phyloP scores from a whole-genome alignment of 1,284 basidiomycete genomes.

The Puccinia horiana region DNA sequence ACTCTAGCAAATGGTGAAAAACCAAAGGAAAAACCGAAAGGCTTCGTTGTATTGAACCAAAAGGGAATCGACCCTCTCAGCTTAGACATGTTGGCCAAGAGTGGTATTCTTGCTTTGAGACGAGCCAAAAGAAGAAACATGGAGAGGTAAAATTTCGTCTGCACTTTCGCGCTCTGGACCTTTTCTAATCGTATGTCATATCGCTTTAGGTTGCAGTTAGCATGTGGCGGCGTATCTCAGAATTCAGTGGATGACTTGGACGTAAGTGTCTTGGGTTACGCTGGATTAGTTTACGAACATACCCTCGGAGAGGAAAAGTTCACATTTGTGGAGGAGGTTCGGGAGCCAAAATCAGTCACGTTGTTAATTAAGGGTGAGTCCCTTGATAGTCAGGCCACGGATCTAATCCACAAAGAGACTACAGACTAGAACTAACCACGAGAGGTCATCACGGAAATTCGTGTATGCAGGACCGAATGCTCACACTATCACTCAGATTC shows the following conservation, averaged over 20 bases:
- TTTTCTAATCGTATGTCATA: background rate
- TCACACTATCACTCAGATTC: constrained; percentile 93
- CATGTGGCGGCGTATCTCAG: constrained; percentile 91
- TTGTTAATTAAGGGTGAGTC: constrained; percentile 83
- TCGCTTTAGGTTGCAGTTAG: constrained; percentile 71
- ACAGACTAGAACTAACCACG: background rate
- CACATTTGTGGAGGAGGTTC: constrained; percentile 96
- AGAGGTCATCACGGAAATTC: background rate
- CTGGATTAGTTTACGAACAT: constrained; percentile 97
- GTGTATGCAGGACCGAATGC: constrained; percentile 71
- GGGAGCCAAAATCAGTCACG: constrained; percentile 93
- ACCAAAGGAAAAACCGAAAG: constrained; percentile 67
- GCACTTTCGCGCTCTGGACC: background rate
- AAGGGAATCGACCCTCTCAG: constrained; percentile 99
- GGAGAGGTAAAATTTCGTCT: constrained; percentile 71
- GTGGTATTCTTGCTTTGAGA: constrained; percentile 90
- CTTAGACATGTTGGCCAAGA: constrained; percentile 93
- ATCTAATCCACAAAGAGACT: background rate
- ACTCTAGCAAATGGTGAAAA: constrained; percentile 61
- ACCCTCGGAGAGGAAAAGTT: constrained; percentile 98
- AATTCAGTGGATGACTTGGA: constrained; percentile 96
- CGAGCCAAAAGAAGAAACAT: constrained; percentile 96
- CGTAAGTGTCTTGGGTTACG: constrained; percentile 90
- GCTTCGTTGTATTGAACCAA: constrained; percentile 96
- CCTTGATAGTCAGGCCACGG: background rate